Base-by-base conservation (phyloP, 169 alveolate species). In the Cryptosporidium xiaoi region DNA sequence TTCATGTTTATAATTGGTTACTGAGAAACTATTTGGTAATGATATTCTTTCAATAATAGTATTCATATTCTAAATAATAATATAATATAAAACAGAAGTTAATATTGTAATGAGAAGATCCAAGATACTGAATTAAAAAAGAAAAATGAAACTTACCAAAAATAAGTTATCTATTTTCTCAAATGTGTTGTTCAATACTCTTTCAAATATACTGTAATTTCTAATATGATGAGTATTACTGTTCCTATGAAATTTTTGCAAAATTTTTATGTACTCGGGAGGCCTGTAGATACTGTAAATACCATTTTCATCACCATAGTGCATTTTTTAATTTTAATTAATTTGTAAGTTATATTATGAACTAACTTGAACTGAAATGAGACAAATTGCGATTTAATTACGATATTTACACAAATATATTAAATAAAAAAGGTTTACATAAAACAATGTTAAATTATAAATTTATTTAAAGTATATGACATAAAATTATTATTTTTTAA, bases 211-310 rank as follows among this genome's bases (percentile, higher is more conserved):
- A 44, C 18, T 53, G 12, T 7, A 53, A 20, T 0, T 16, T 5
- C 12, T 53, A 53, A 53, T 53, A n/a, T 12, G 64, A 53, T 16
- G 4, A 13, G 4, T n/a, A n/a, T 5, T 13, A 5, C 12, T 53
- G 12, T 53, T 53, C 6, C 29, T 53, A n/a, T n/a, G 31, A 56
- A 29, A 34, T 40, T 69, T 69, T 40, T 51, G 24, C 16, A 69
- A 53, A 34, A 69, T 34, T n/a, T 55, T 69, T 15, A 69, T 69
- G 27, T 69, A 69, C 12, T 69, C 83, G 27, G 83, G 83, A n/a
- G 50, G 48, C 10, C 48, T 40, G 10, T 40, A 40, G 48, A 40
- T 40, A 8, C 48, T 40, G 48, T 40, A 40, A 40, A 40, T 40
- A 8, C 10, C 10, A 8, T 40, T 40, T 8, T 40, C 48, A 8